Percentiles rank a stretch among this genome's conserved stretches.
Evolutionary conservation across 129 eudicot species (phyloP).

Genomic region (Lactuca sativa): DNA sequence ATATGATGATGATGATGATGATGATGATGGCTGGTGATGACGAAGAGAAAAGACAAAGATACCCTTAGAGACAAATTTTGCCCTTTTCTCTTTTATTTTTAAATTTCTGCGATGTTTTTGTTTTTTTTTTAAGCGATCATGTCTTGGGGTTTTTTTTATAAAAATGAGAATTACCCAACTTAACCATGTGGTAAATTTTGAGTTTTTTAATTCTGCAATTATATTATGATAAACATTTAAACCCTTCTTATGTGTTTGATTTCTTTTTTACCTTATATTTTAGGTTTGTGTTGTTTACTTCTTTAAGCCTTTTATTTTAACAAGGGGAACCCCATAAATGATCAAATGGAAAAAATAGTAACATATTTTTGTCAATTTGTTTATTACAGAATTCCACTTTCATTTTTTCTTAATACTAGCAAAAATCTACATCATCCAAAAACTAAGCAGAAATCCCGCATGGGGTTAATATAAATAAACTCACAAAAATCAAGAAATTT

Average conservation of each 20-base stretch:
- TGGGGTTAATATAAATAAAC: too few species aligned
- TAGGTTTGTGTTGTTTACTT: neutral
- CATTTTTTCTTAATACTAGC: too few species aligned
- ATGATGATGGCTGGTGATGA: constrained; percentile 15
- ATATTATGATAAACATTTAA: neutral
- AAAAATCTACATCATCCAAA: too few species aligned
- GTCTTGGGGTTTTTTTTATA: constrained; percentile 27
- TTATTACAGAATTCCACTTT: too few species aligned
- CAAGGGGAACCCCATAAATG: neutral
- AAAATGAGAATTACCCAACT: constrained; percentile 25
- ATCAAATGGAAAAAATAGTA: too few species aligned
- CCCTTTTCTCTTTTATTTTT: constrained; percentile 9
- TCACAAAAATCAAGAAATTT: too few species aligned
- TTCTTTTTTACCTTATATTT: too few species aligned
- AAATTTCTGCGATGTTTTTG: constrained; percentile 6
- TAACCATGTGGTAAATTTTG: constrained; percentile 18
- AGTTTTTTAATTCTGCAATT: neutral
- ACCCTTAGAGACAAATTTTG: constrained; percentile 36
- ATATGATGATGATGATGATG: neutral
- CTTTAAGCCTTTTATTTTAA: neutral
- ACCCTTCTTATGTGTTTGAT: neutral
- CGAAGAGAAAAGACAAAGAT: constrained; percentile 30
- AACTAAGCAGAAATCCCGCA: too few species aligned
- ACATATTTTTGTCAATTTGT: too few species aligned
- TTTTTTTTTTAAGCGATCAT: neutral